Conservation (phyloP, 768 basidiomycete genomes). For the Lactarius indigo region DNA sequence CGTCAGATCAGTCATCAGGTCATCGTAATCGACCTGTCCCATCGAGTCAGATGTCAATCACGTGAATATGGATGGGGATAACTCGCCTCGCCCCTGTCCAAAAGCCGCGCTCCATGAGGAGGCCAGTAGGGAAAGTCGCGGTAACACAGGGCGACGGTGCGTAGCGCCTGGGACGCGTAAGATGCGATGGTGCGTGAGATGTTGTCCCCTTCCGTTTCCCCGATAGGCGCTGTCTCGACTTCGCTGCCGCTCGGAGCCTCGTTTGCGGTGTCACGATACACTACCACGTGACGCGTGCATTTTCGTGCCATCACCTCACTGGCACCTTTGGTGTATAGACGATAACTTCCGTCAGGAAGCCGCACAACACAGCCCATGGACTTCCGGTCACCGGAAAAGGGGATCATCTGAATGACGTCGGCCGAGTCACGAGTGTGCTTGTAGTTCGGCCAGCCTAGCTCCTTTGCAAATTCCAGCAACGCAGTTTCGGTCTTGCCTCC, state of each 20-base stretch:
- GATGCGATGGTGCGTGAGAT: conserved; percentile 93
- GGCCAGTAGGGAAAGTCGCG: conserved; percentile 87
- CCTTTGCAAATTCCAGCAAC: conserved; percentile 81
- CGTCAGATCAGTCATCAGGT: conserved; percentile 69
- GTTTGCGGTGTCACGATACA: conserved; percentile 37
- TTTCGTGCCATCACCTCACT: no score
- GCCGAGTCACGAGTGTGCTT: conserved; percentile 56
- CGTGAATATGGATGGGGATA: conserved; percentile 16
- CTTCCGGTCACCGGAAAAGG: conserved; percentile 92
- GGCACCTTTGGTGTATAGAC: conserved; percentile 89
- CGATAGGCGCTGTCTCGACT: conserved; percentile 61
- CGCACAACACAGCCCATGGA: conserved; percentile 89
- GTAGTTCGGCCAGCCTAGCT: conserved; percentile 74
- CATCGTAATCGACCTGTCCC: conserved; percentile 60
- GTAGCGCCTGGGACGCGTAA: conserved; percentile 93
- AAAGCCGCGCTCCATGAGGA: conserved; percentile 43
- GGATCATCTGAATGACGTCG: conserved; percentile 78
- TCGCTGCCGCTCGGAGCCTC: conserved; percentile 27
- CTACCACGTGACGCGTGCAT: conserved; percentile 76
- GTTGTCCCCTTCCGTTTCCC: conserved; percentile 68
- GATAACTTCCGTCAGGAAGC: conserved; percentile 48
- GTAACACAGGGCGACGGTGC: conserved; percentile 94
- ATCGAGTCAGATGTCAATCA: neutral
- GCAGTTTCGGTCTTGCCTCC: conserved; percentile 97
- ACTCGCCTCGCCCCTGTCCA: conserved; percentile 53